Conservation (phyloP, 1,139 yeast genomes). For the Protomyces inouyei region DNA sequence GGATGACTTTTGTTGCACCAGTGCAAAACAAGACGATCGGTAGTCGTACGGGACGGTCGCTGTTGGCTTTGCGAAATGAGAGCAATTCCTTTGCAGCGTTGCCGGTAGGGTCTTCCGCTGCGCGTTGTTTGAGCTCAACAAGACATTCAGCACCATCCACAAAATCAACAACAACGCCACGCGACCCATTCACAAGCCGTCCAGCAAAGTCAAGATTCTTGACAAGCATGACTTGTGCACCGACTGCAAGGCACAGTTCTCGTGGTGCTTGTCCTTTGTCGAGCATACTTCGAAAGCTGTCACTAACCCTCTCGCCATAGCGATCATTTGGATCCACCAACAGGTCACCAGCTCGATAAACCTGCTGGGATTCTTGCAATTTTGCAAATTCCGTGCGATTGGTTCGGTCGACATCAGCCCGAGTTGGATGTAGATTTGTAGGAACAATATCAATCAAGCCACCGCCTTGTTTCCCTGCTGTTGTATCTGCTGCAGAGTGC, state of each 20-base stretch:
- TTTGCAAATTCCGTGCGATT: slow-evolving; percentile 53
- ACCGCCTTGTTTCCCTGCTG: slow-evolving; percentile 49
- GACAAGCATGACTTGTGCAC: slow-evolving; percentile 94
- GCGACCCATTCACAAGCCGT: slow-evolving; percentile 82
- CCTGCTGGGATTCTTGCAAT: slow-evolving; percentile 48
- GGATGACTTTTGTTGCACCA: slow-evolving; percentile 32
- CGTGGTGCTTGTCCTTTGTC: slow-evolving; percentile 66
- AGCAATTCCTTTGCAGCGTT: slow-evolving; percentile 35
- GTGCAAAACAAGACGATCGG: slow-evolving; percentile 52
- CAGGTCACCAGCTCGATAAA: slow-evolving; percentile 51
- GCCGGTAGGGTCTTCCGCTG: background rate
- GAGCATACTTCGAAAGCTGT: slow-evolving; percentile 35
- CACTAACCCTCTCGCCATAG: background rate
- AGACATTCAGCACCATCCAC: slow-evolving; percentile 42
- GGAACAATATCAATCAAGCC: slow-evolving; percentile 59
- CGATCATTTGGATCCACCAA: background rate
- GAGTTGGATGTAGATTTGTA: slow-evolving; percentile 77
- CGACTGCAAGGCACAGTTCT: slow-evolving; percentile 58
- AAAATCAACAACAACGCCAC: slow-evolving; percentile 81
- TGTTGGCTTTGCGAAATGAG: slow-evolving; percentile 47
- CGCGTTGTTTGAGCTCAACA: background rate
- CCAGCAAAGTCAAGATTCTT: slow-evolving; percentile 69
- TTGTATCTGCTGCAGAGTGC: slow-evolving; percentile 43
- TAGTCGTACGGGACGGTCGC: slow-evolving; percentile 71
- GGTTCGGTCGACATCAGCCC: slow-evolving; percentile 77